Base-by-base conservation (phyloP, 257 asterid species). In the Scutellaria galericulata region DNA sequence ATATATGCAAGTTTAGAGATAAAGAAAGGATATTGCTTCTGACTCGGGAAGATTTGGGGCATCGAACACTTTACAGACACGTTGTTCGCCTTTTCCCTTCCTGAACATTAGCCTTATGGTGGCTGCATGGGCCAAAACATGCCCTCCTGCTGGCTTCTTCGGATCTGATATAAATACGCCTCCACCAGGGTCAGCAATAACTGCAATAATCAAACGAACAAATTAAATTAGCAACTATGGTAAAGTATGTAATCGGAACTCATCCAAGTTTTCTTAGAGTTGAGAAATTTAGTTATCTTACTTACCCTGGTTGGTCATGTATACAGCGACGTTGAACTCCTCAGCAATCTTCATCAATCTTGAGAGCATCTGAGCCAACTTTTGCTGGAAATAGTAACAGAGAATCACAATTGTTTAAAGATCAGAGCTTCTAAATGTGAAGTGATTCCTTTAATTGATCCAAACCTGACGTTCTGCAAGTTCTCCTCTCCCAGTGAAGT, bases 61-160 rank as follows among this genome's bases (percentile, higher is more conserved):
- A 74, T 95, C 99, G 37, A 86, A 92, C 78, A 93, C 97, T 84
- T 93, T 93, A 92, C 99, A 95, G 75, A 95, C 98, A 12, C 98
- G 97, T 74, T 95, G 99, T 77, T 95, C 99, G 18, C 97, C 99
- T 89, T 92, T 95, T 72, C 99, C 98, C 79, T 95, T 95, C 92
- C 99, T 86, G 90, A 95, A 95, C 99, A 95, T 95, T 27, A 95
- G 87, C 73, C 97, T 75, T 79, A 94, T 82, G 51, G 99, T 94
- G 72, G 97, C 96, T 78, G 99, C 98, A 76, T 94, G 99, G 68
- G 99, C 99, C 75, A 94, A 88, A 55, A 91, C 97, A 77, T 89
- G 98, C 15, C 99, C 99, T 64, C 99, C 99, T 56, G 98, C 98
- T 77, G 96, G 97, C 78, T 95, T 95, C 89, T 92, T 92, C 9